Conservation (phyloP, 2,329 filamentous ascomycete species). For the Thermoascus crustaceus region DNA sequence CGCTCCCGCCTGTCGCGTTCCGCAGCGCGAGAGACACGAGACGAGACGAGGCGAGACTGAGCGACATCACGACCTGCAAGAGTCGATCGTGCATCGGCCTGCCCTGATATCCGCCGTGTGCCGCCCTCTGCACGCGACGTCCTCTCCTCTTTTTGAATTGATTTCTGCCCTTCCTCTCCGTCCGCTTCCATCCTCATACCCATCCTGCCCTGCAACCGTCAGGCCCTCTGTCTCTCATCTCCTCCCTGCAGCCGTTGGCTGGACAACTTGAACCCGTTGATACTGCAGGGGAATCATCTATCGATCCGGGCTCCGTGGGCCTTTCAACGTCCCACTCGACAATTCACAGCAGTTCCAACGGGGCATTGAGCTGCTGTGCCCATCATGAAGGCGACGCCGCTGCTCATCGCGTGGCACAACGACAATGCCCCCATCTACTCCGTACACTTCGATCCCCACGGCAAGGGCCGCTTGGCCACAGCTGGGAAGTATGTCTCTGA, state of each 20-base stretch:
- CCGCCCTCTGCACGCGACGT: too few relatives aligned
- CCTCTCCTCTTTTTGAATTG: neutral
- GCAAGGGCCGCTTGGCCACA: slow-evolving; percentile 85
- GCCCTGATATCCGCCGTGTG: too few relatives aligned
- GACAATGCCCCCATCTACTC: slow-evolving; percentile 96
- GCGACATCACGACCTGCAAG: slow-evolving; percentile 14
- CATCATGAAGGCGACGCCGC: slow-evolving; percentile 86
- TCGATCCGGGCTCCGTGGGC: neutral
- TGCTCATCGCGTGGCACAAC: slow-evolving; percentile 98
- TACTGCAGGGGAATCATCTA: neutral
- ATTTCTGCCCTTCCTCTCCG: neutral
- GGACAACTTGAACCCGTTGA: slow-evolving; percentile 1
- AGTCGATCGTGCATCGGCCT: neutral
- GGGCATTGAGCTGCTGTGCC: slow-evolving; percentile 21
- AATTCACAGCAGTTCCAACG: slow-evolving; percentile 6
- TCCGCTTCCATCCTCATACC: neutral
- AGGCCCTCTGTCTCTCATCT: neutral
- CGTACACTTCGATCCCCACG: slow-evolving; percentile 87
- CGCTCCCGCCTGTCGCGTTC: slow-evolving; percentile 12
- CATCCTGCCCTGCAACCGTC: neutral
- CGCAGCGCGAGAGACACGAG: slow-evolving; percentile 13
- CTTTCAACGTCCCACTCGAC: neutral
- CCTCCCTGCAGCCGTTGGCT: neutral
- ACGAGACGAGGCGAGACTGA: slow-evolving; percentile 12
- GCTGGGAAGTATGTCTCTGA: slow-evolving; percentile 58